These are phyloP conservation scores for Fagus sylvatica DNA, from an alignment of 306 rosid species.

Conservation along the genomic window DNA sequence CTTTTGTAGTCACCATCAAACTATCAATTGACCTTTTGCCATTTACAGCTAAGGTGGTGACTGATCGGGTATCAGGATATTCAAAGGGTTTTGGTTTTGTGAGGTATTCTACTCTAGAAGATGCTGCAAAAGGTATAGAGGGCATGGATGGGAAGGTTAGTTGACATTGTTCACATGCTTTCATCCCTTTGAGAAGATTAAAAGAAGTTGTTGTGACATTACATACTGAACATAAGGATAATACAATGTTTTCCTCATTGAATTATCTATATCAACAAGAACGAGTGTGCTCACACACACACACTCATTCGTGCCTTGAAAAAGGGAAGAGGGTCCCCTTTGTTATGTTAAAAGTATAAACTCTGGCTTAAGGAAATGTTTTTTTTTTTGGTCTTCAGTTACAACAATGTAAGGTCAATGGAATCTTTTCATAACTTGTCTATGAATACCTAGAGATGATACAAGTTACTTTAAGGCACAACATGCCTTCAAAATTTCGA, in stretches of 20 bases:
- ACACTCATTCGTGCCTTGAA: neutral
- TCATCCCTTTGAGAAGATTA: neutral
- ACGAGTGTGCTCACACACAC: neutral
- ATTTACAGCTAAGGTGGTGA: constrained; percentile 81
- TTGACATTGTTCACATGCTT: neutral
- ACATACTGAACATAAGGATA: neutral
- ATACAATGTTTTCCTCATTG: neutral
- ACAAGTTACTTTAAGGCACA: neutral
- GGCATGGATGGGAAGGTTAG: constrained; percentile 99
- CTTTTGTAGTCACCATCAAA: neutral
- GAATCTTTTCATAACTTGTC: neutral
- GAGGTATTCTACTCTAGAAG: constrained; percentile 72
- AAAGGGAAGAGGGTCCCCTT: neutral
- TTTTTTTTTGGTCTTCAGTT: neutral
- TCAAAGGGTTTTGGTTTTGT: constrained; percentile 97
- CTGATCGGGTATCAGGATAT: constrained; percentile 85
- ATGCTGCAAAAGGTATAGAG: constrained; percentile 79
- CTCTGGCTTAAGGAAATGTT: too few species aligned
- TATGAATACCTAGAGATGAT: neutral
- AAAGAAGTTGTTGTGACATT: neutral
- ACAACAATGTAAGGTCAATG: neutral
- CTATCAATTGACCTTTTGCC: constrained; percentile 3
- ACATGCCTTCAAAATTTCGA: neutral
- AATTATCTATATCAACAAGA: neutral
- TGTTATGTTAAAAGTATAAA: neutral